Base-by-base conservation (phyloP, 2,329 filamentous ascomycete genomes). In the Apiospora marii region DNA sequence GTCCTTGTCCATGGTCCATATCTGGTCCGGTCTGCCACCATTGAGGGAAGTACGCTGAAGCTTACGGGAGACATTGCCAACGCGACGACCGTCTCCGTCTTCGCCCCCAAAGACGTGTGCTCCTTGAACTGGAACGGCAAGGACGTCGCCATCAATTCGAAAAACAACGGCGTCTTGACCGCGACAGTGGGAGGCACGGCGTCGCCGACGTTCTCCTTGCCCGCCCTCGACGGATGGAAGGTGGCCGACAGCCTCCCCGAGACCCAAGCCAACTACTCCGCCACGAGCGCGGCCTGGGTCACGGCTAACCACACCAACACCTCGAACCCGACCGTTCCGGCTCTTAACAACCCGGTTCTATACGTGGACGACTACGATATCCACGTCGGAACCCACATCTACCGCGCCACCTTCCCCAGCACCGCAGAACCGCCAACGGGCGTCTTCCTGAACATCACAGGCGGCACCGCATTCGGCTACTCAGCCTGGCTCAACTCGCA, bases 311-410 rank as follows among this genome's bases (percentile, higher is more conserved):
- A 89, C 61, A 86, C 80, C 8, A 85, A 82, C 7, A 89, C 87
- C 0, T 80, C 84, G 7, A 89, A 88, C 74, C 80, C 83, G 0
- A 81, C 85, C 0, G 80, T 82, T 19, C 88, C 88, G 0, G 83
- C 86, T 2, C 76, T 79, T 13, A 88, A 87, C 8, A 84, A 89
- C 44, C 88, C 89, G 0, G 86, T 90, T 0, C 82, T 91, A 0
- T 90, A 88, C 74, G 86, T 88, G 0, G 87, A 87, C 46, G 88
- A 91, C 74, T 90, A 90, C 76, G 85, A 85, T 1, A 85, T 88
- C 73, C 87, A 90, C 71, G 82, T 84, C 1, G 88, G 88, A 2
- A 86, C 85, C 67, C 87, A 88, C 72, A 79, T 90, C 64, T 90
- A 88, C 73, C 85, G 87, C 7, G 88, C 87, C 0, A 86, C 85